Base-by-base conservation (phyloP, 176 grass and related monocot genomes). In the Bromus sterilis region DNA sequence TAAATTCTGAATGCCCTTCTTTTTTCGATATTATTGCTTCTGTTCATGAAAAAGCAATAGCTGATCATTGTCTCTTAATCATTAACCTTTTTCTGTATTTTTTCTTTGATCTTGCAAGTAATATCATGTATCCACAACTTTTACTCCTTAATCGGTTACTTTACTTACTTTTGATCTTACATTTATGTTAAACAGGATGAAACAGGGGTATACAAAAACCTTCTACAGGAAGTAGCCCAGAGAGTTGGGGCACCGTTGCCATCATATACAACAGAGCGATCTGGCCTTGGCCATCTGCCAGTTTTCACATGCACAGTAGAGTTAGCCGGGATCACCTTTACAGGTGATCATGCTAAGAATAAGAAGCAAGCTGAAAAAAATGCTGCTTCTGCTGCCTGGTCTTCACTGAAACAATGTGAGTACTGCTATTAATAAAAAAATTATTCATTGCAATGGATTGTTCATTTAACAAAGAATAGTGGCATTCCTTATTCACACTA, bases 291-390 rank as follows among this genome's bases (percentile, higher is more conserved):
- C 62, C 97, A 96, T 77, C 74, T 93, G 29, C 97, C 93, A 3
- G 89, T 99, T 71, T 99, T 99, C 83, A 99, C 97, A 66, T 99
- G 93, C 73, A 99, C 93, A 15, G 96, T 99, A 65, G 97, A 99
- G 77, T 83, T 96, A 68, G 97, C 97, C 48, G 97, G 87, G 71
- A 91, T 96, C 53, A 93, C 65, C 65, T 99, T 99, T 66, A 91
- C 87, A 0, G 97, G 93, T 39, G 97, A 96, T 72, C 85, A 81
- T 48, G 97, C 93, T 74, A 96, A 99, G 76, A 99, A 95, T 63
- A 96, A 99, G 87, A 99, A 99, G 62, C 97, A 99, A 55, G 93
- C 93, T 78, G 93, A 99, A 66, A 99, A 99, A 70, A 96, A 99
- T 88, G 90, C 97, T 29, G 93, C 97, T 40, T 93, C 92, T 31